Percentiles rank a stretch among this genome's conserved stretches.
Evolutionary conservation across 495 filamentous ascomycete species (phyloP).

Genomic region (Podospora pseudoanserina): DNA sequence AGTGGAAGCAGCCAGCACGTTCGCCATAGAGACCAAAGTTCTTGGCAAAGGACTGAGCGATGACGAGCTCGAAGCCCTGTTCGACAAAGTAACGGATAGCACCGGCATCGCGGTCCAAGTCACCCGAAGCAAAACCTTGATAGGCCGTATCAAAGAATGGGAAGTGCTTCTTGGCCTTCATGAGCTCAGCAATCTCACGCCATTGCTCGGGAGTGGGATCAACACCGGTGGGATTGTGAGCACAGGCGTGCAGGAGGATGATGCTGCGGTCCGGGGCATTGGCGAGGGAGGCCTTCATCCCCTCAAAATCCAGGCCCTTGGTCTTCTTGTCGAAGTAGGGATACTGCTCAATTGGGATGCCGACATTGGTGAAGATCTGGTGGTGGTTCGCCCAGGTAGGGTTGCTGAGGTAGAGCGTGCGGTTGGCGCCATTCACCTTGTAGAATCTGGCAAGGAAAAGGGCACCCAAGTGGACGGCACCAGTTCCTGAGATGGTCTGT

Average conservation of each 20-base stretch:
- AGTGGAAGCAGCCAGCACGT: constrained; percentile 95
- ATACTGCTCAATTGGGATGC: constrained; percentile 72
- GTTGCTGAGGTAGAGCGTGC: constrained; percentile 80
- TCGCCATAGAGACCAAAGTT: constrained; percentile 98
- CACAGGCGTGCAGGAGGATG: constrained; percentile 92
- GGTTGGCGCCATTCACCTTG: constrained; percentile 59
- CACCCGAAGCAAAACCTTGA: constrained; percentile 95
- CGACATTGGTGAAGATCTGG: constrained; percentile 95
- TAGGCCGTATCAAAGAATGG: constrained; percentile 99
- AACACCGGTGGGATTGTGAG: constrained; percentile 97
- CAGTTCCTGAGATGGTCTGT: constrained; percentile 89
- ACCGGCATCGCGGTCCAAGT: constrained; percentile 79
- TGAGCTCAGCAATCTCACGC: constrained; percentile 76
- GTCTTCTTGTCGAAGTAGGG: constrained; percentile 89
- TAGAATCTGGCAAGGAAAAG: constrained; percentile 82
- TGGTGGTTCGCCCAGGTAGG: constrained; percentile 99
- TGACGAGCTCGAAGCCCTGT: constrained; percentile 90
- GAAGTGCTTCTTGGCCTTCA: constrained; percentile 76
- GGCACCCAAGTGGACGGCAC: constrained; percentile 82
- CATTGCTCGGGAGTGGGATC: constrained; percentile 94
- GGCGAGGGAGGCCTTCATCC: constrained; percentile 68
- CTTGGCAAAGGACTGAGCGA: constrained; percentile 97
- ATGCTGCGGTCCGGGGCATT: constrained; percentile 73
- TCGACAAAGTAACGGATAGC: constrained; percentile 90
- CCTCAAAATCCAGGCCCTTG: constrained; percentile 85